These are phyloP conservation scores for Paralagenidium karlingii DNA, from an alignment of 352 stramenopile species.

Conservation along the genomic window DNA sequence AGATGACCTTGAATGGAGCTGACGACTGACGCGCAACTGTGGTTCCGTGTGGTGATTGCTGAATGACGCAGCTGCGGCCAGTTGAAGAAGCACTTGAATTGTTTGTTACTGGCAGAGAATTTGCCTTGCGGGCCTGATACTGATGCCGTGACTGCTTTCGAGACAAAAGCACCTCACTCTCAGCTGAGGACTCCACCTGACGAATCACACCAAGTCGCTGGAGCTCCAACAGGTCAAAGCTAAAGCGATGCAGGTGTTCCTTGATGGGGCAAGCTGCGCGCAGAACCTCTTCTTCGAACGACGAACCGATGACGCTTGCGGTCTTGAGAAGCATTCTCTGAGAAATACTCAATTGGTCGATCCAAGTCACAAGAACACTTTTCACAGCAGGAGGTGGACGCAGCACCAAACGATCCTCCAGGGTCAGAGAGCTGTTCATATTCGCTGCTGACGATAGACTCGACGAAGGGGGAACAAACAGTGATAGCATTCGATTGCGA, in stretches of 20 bases:
- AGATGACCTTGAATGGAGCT: slow-evolving; percentile 64
- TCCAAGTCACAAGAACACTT: slow-evolving; percentile 66
- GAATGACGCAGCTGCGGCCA: background rate
- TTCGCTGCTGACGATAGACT: slow-evolving; percentile 4
- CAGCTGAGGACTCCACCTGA: slow-evolving; percentile 55
- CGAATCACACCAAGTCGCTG: slow-evolving; percentile 68
- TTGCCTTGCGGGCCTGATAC: no score
- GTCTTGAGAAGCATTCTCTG: slow-evolving; percentile 84
- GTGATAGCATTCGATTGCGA: slow-evolving; percentile 32
- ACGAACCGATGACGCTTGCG: slow-evolving; percentile 57
- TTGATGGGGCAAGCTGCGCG: slow-evolving; percentile 56
- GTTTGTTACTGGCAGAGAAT: no score
- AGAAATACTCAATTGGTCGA: slow-evolving; percentile 72
- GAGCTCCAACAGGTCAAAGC: slow-evolving; percentile 55
- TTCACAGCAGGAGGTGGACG: slow-evolving; percentile 67
- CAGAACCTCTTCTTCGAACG: slow-evolving; percentile 68
- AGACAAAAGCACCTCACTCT: no score
- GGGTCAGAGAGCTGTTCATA: no score
- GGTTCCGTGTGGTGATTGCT: background rate
- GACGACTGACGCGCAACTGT: background rate
- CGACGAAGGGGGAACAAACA: slow-evolving; percentile 26
- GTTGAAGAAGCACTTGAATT: slow-evolving; percentile 2
- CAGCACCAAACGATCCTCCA: slow-evolving; percentile 61
- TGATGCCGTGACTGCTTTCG: no score
- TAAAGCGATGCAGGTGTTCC: slow-evolving; percentile 49